A percentile compares a stretch with the other conserved stretches of the same genome.
These are phyloP conservation scores for Apium graveolens DNA, from an alignment of 129 eudicot genomes.

Conservation along the genomic window DNA sequence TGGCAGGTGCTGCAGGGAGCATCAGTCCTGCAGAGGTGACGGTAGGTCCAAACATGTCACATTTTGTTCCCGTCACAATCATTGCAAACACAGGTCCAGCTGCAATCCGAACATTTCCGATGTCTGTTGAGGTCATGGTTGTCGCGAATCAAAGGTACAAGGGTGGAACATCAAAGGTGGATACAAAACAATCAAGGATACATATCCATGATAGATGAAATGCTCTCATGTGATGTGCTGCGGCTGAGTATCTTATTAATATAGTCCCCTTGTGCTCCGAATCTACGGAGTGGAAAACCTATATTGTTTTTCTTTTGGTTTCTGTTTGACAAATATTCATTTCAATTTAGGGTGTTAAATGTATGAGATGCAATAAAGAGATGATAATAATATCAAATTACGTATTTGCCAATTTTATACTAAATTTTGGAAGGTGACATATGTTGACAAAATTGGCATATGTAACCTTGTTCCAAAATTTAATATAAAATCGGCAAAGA, in stretches of 20 bases:
- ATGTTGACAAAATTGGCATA: not conserved
- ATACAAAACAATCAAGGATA: conserved; percentile 8
- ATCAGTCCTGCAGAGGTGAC: too few relatives aligned
- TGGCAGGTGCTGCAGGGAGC: too few relatives aligned
- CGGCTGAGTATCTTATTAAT: conserved; percentile 10
- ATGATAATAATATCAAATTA: not conserved
- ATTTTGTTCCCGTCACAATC: conserved; percentile 19
- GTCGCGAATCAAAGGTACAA: conserved; percentile 24
- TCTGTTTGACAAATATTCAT: conserved; percentile 6
- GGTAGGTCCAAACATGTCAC: too few relatives aligned
- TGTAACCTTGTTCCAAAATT: not conserved
- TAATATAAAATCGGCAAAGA: not conserved
- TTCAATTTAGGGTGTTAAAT: not conserved
- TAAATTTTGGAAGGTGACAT: not conserved
- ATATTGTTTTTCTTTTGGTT: not conserved
- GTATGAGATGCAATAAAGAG: not conserved
- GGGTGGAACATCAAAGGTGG: conserved; percentile 34
- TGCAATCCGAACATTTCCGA: conserved; percentile 25
- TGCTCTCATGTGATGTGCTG: conserved; percentile 23
- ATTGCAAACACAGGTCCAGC: conserved; percentile 28
- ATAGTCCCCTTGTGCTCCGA: conserved; percentile 26
- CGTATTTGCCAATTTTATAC: not conserved
- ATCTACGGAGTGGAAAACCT: conserved; percentile 20
- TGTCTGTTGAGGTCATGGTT: conserved; percentile 24
- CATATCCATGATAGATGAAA: too few relatives aligned